Evolutionary conservation across 2,329 filamentous ascomycete genomes (phyloP), one percentile per base, ranked within the genome.

Genomic region (Chaetomiaceae sp.): DNA sequence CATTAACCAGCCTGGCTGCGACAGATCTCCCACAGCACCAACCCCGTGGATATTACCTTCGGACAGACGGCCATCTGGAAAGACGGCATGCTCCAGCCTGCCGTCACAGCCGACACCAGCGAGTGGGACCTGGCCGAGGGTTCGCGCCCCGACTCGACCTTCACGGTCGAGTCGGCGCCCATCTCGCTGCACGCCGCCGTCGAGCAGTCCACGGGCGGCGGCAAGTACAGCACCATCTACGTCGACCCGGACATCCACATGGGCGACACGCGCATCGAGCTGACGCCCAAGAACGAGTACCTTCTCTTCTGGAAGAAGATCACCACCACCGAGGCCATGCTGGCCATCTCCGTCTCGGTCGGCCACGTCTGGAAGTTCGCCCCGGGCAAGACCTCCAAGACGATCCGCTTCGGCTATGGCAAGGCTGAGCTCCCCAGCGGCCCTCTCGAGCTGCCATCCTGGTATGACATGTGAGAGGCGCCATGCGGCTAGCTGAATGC

Each of bases 221-320:
- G 40, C 40, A 17, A 31, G 40, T 42, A 19, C 40, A 42, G 40
- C 40, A 42, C 40, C 40, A 42, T 42, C 40, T 42, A 30, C 23
- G 40, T 42, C 23, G 40, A 42, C 40, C 40, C 40, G 23, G 40
- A 42, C 16, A 31, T 42, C 23, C 40, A 42, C 40, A 42, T 42
- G 40, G 40, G 40, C 25, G 40, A 42, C 25, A 20, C 40, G n/a
- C 40, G 40, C 40, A 42, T 42, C 25, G 40, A 42, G 40, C 25
- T 42, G 40, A 30, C 40, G 23, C 40, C 40, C 40, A 42, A 42
- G 40, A 42, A 42, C 25, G 40, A 42, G 40, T 42, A 30, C 40
- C 23, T 42, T 23, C 23, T 42, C 23, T 42, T 42, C 25, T 42
- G 40, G 40, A 42, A 20, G 40, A 42, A 31, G 23, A 42, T 42